phyloP scores from a whole-genome alignment of 164 flowering plant genomes.

The Berberis vulgaris region DNA sequence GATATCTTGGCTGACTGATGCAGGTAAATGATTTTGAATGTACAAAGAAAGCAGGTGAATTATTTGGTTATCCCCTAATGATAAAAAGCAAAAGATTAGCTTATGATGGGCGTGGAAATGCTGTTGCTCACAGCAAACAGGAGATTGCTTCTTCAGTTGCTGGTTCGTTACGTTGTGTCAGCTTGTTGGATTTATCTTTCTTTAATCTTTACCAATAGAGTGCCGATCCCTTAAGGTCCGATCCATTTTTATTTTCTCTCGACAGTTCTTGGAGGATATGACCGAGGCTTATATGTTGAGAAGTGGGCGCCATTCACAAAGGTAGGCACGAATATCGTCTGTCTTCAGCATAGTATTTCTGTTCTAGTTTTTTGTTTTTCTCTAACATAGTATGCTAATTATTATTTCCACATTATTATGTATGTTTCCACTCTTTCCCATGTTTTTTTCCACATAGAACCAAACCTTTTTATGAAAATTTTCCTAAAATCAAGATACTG shows the following conservation, averaged over 20 bases:
- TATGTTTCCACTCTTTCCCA: too few relatives aligned
- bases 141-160: slow-evolving; percentile 66
- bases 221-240: background rate
- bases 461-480: too few relatives aligned
- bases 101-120: slow-evolving; percentile 99
- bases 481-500: too few relatives aligned
- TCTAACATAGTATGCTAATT: background rate
- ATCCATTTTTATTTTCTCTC: background rate
- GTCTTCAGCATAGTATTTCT: too few relatives aligned
- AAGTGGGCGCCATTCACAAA: slow-evolving; percentile 93
- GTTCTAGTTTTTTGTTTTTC: too few relatives aligned
- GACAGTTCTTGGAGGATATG: slow-evolving; percentile 86
- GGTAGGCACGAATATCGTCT: slow-evolving; percentile 28
- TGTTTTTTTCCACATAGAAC: too few relatives aligned
- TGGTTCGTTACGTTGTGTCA: slow-evolving; percentile 25
- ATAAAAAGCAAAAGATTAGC: slow-evolving; percentile 88
- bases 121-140: slow-evolving; percentile 68
- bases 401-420: background rate
- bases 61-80: slow-evolving; percentile 92
- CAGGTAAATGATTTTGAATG: slow-evolving; percentile 78
- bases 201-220: too few relatives aligned
- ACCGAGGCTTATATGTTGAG: slow-evolving; percentile 81
- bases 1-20: slow-evolving; percentile 3
- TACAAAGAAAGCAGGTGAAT: slow-evolving; percentile 58
- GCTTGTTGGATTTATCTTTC: too few relatives aligned